A percentile compares a stretch with the other conserved stretches of the same genome.
phyloP scores from a whole-genome alignment of 306 rosid species.

The Psophocarpus tetragonolobus region DNA sequence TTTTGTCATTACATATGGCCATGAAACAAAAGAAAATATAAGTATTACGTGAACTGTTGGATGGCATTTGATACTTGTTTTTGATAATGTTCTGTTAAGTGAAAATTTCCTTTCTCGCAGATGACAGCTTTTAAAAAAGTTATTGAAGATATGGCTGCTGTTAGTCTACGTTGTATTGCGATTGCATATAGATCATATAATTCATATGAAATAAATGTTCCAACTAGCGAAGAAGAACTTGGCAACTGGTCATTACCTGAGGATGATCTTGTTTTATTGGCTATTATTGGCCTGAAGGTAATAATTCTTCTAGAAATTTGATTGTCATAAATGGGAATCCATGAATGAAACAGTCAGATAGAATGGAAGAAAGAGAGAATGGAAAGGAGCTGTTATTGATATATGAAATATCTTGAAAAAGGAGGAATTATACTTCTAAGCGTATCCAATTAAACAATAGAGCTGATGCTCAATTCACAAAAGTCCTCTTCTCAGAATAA shows the following conservation, averaged over 20 bases:
- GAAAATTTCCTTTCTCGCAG: constrained; percentile 44
- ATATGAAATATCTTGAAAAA: not conserved
- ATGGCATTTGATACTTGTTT: not conserved
- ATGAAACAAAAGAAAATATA: not conserved
- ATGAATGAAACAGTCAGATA: not conserved
- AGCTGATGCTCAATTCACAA: not conserved
- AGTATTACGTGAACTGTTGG: not conserved
- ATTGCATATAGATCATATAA: constrained; percentile 75
- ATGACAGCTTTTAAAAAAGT: constrained; percentile 47
- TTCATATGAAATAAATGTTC: constrained; percentile 53
- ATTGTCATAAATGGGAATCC: not conserved
- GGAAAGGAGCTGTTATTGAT: not conserved
- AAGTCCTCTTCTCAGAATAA: not conserved
- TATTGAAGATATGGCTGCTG: constrained; percentile 81
- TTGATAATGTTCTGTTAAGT: constrained; percentile 5
- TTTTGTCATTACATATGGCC: constrained; percentile 9
- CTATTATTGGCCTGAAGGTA: constrained; percentile 92
- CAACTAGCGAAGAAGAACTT: constrained; percentile 64
- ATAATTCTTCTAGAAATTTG: not conserved
- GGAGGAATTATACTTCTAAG: not conserved
- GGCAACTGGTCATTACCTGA: constrained; percentile 81
- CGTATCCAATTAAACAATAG: not conserved
- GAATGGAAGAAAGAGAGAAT: not conserved
- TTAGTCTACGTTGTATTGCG: constrained; percentile 80
- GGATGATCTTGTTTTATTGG: constrained; percentile 75